phyloP scores from a whole-genome alignment of 2,329 filamentous ascomycete genomes.

The Fusarium phyllophilum region DNA sequence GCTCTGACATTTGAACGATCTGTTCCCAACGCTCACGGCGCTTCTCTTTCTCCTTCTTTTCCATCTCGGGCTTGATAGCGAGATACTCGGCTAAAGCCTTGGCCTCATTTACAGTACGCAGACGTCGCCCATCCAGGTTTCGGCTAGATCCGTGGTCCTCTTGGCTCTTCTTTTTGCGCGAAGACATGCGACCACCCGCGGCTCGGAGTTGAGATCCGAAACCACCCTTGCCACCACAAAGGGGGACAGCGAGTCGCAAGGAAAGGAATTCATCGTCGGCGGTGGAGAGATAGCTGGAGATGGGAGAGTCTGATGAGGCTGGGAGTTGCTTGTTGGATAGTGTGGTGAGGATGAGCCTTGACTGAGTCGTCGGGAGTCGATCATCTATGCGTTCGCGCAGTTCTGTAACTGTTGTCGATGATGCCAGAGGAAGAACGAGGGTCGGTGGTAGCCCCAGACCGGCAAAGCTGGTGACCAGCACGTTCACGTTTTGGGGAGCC shows the following conservation, averaged over 20 bases:
- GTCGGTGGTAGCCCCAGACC: conserved; percentile 87
- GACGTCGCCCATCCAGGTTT: conserved; percentile 88
- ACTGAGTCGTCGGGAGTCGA: conserved; percentile 67
- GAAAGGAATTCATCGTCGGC: conserved; percentile 76
- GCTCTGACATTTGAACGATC: conserved; percentile 85
- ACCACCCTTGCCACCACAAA: conserved; percentile 95
- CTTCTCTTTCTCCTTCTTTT: conserved; percentile 89
- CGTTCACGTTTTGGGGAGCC: conserved; percentile 72
- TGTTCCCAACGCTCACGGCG: conserved; percentile 86
- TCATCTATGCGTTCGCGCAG: conserved; percentile 71
- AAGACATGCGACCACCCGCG: conserved; percentile 97
- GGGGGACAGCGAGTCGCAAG: conserved; percentile 79
- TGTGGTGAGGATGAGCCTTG: conserved; percentile 82
- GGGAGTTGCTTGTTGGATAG: conserved; percentile 78
- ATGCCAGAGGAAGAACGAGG: conserved; percentile 77
- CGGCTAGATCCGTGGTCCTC: conserved; percentile 91
- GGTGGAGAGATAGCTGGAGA: conserved; percentile 70
- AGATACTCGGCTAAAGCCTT: conserved; percentile 96
- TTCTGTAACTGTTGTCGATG: conserved; percentile 72
- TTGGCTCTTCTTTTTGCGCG: conserved; percentile 85
- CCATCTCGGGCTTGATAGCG: conserved; percentile 97
- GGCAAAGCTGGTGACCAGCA: conserved; percentile 85
- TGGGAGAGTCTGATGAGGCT: conserved; percentile 60
- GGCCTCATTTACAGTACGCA: conserved; percentile 93
- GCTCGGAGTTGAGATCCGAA: conserved; percentile 97